These are phyloP conservation scores for Suillus subluteus DNA, from an alignment of 768 basidiomycete genomes.

Conservation along the genomic window DNA sequence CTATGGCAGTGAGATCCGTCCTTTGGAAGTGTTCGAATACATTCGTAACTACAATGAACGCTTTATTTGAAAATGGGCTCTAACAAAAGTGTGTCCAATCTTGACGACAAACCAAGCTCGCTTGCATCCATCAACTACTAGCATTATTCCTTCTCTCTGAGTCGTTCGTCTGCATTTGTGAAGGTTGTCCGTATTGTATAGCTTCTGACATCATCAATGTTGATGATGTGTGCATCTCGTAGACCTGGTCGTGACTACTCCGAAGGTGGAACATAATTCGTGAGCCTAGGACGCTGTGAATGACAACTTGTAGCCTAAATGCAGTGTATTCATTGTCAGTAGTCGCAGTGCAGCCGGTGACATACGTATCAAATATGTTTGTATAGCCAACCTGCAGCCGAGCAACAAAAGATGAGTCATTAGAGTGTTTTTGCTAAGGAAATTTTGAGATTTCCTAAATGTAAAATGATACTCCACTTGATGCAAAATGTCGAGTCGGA, in stretches of 20 bases:
- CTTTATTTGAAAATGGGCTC: neutral
- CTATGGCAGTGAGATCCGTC: too few species aligned
- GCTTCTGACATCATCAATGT: too few species aligned
- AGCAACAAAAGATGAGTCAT: neutral
- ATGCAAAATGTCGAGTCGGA: too few species aligned
- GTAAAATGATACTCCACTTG: too few species aligned
- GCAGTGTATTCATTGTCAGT: neutral
- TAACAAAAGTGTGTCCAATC: neutral
- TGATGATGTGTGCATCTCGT: too few species aligned
- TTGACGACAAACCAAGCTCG: neutral
- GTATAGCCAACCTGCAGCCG: neutral
- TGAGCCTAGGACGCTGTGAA: slow-evolving; percentile 29
- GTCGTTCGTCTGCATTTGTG: neutral
- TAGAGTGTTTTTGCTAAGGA: too few species aligned
- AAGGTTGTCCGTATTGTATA: neutral
- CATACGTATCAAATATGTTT: neutral
- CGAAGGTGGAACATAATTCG: slow-evolving; percentile 34
- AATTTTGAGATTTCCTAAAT: too few species aligned
- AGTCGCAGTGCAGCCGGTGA: neutral
- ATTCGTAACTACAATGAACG: neutral
- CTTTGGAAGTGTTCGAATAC: neutral
- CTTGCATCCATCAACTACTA: neutral
- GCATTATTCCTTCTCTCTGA: neutral
- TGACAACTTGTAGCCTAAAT: slow-evolving; percentile 22
- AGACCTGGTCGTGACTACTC: slow-evolving; percentile 15